These are phyloP conservation scores for Nitzschia sp. DNA, from an alignment of 108 stramenopile genomes.

Conservation along the genomic window DNA sequence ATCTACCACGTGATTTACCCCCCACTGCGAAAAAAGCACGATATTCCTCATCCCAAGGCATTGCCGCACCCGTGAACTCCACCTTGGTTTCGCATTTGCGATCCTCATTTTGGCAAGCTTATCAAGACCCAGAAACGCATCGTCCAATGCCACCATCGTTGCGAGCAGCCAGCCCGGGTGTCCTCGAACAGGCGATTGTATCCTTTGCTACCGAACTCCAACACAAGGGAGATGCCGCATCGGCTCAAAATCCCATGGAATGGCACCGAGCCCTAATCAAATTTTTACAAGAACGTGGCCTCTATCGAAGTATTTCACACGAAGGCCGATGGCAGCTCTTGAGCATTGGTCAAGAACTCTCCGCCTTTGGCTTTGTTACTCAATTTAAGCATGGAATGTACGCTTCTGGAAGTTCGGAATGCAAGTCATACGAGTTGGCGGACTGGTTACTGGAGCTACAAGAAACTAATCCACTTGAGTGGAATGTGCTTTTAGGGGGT, in stretches of 20 bases:
- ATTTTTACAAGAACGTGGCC: slow-evolving; percentile 34
- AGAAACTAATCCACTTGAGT: neutral
- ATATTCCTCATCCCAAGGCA: neutral
- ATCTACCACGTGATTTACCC: slow-evolving; percentile 4
- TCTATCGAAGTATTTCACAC: slow-evolving; percentile 29
- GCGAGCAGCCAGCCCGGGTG: slow-evolving; percentile 14
- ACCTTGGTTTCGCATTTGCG: slow-evolving; percentile 33
- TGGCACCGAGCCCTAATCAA: slow-evolving; percentile 39
- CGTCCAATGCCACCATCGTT: slow-evolving; percentile 35
- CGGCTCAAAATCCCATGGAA: slow-evolving; percentile 40
- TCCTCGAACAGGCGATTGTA: slow-evolving; percentile 36
- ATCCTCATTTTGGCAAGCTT: slow-evolving; percentile 43
- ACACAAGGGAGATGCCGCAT: slow-evolving; percentile 33
- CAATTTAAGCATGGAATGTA: neutral
- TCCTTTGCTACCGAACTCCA: slow-evolving; percentile 40
- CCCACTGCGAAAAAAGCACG: neutral
- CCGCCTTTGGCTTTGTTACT: slow-evolving; percentile 27
- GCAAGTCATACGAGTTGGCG: slow-evolving; percentile 23
- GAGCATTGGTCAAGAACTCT: slow-evolving; percentile 49
- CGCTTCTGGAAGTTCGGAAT: slow-evolving; percentile 1
- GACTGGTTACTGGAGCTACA: slow-evolving; percentile 31
- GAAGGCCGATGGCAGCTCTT: slow-evolving; percentile 32
- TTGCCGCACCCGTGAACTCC: neutral
- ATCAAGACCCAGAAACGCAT: slow-evolving; percentile 30
- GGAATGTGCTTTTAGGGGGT: slow-evolving; percentile 18